Percentiles rank a stretch among this genome's conserved stretches.
Evolutionary conservation across 257 asterid genomes (phyloP).

Genomic region (Nicotiana undulata): DNA sequence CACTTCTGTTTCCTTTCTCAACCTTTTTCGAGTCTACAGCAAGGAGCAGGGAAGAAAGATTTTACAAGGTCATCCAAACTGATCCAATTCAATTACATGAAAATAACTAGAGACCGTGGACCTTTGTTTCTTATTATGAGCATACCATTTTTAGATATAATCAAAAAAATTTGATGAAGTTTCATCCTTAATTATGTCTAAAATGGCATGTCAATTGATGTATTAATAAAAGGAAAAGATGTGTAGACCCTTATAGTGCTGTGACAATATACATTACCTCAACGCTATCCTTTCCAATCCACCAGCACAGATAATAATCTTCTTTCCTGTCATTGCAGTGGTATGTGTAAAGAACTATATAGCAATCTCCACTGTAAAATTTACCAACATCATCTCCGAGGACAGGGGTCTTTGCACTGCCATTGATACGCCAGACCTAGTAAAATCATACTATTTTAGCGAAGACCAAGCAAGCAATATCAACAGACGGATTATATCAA

Average conservation of each 20-base stretch:
- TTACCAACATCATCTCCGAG: slow-evolving; percentile 75
- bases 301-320: slow-evolving; percentile 79
- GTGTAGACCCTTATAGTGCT: neutral
- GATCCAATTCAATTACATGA: neutral
- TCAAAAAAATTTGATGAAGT: too few relatives aligned
- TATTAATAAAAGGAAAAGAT: neutral
- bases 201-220: neutral
- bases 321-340: slow-evolving; percentile 86
- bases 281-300: slow-evolving; percentile 95
- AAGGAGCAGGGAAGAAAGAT: neutral
- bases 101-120: neutral
- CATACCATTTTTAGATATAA: too few relatives aligned
- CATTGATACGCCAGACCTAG: slow-evolving; percentile 93
- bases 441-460: neutral
- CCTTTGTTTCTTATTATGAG: neutral
- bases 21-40: neutral
- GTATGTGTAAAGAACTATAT: slow-evolving; percentile 77
- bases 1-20: neutral
- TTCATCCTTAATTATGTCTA: too few relatives aligned
- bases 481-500: neutral
- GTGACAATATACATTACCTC: slow-evolving; percentile 46
- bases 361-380: slow-evolving; percentile 95
- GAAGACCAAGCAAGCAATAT: neutral
- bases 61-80: neutral
- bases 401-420: slow-evolving; percentile 72